Conservation (phyloP, 2,329 filamentous ascomycete species). For the Leptographium radiaticola region DNA sequence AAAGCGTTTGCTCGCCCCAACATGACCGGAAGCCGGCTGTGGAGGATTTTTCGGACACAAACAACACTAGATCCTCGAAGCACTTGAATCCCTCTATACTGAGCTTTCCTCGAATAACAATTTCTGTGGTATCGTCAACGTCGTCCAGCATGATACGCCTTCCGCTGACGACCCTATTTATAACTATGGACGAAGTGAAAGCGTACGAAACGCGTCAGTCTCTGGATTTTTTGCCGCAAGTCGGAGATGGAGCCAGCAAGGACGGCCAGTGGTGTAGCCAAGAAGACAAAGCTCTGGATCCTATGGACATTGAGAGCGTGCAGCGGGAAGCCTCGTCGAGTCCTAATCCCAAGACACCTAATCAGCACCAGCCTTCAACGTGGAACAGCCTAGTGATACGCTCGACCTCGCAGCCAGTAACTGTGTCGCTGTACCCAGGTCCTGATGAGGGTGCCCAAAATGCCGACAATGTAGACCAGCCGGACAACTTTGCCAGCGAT, state of each 20-base stretch:
- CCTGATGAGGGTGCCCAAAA: no score
- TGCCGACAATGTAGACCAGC: background rate
- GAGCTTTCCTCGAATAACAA: no score
- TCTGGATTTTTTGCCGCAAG: slow-evolving; percentile 20
- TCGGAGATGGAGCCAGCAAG: slow-evolving; percentile 8
- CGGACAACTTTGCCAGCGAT: background rate
- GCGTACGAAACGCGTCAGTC: slow-evolving; percentile 17
- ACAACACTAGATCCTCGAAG: no score
- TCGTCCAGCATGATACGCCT: slow-evolving; percentile 26
- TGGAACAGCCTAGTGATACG: background rate
- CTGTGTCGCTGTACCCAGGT: background rate
- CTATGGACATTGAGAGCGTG: background rate
- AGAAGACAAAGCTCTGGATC: slow-evolving; percentile 14
- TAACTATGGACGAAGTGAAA: slow-evolving; percentile 28
- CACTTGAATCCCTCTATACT: background rate
- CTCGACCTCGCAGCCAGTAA: background rate
- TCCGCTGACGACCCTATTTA: slow-evolving; percentile 23
- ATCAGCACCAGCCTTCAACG: background rate
- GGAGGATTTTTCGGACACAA: no score
- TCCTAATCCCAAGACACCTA: background rate
- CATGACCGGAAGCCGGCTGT: no score
- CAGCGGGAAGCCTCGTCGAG: background rate
- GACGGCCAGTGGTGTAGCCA: background rate
- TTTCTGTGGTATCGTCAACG: background rate
- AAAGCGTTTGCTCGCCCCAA: no score